Conservation (phyloP, 1,284 basidiomycete genomes). For the Porodaedalea pini region DNA sequence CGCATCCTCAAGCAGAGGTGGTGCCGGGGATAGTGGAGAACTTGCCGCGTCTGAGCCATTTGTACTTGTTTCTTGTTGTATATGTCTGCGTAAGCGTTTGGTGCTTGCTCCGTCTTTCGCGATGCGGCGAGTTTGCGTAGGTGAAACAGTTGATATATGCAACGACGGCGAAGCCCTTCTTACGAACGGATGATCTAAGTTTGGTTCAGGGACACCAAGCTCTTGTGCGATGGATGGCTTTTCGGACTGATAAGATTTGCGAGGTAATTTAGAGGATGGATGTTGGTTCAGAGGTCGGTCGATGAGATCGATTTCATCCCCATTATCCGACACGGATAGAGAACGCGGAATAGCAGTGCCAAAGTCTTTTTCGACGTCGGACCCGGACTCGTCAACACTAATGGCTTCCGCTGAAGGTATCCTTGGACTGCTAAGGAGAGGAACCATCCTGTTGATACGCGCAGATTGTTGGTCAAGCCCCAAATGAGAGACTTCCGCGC, state of each 20-base stretch:
- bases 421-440: neutral
- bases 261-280: neutral
- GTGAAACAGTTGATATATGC: neutral
- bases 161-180: neutral
- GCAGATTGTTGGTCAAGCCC: neutral
- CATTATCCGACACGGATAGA: neutral
- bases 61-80: neutral
- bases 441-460: neutral
- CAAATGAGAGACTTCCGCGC: no score
- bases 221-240: neutral
- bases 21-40: neutral
- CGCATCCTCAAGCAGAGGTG: neutral
- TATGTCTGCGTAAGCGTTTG: neutral
- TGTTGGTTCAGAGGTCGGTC: neutral
- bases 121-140: neutral
- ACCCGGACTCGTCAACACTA: neutral
- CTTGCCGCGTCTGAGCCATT: neutral
- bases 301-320: neutral
- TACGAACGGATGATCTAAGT: neutral
- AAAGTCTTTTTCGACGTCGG: neutral
- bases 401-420: neutral
- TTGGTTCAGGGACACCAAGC: no score
- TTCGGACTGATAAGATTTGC: neutral
- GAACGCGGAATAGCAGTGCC: neutral
- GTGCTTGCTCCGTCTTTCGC: constrained; percentile 3